Base-by-base conservation (phyloP, 2,329 filamentous ascomycete genomes). In the Cercospora janseana region DNA sequence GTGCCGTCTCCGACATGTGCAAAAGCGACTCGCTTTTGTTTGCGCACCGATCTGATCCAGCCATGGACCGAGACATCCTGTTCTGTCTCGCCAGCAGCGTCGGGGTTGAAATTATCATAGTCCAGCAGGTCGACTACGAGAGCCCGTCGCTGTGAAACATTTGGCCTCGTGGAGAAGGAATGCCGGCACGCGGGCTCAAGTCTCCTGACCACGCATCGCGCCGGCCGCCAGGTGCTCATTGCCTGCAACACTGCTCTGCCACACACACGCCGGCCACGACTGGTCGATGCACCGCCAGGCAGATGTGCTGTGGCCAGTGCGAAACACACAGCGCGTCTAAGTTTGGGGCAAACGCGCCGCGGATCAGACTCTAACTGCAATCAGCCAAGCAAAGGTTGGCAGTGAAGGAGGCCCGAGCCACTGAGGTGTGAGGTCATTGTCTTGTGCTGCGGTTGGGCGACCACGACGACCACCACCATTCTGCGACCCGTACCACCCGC, bases 1-100 rank as follows among this genome's bases (percentile, higher is more conserved):
- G 90, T 94, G 35, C 93, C 93, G 75, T 98, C 93, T 8, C 86
- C 85, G 45, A 97, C 76, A 52, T 89, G 81, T 45, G 91, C 85
- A 72, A 98, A 97, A 4, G 86, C 84, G 52, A 86, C 77, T 16
- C 79, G 79, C 68, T 96, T 95, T 75, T 94, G 90, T 68, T 88
- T 87, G 55, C 92, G 81, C 53, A 95, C 84, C 3, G 88, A 92
- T 56, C 88, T 82, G 48, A 96, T 79, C 73, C 86, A 92, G 54
- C 91, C 92, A 66, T 86, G 79, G 60, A 95, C 75, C 16, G 60
- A 50, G 29, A 68, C 58, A 23, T 60, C 45, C 5, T 62, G 71
- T 48, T 50, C 52, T 21, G 57, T 37, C 44, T 46, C 44, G 21
- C 44, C 44, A 13, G 32, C 32, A 18, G 32, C 44, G 23, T 46